Percentiles rank a stretch among this genome's conserved stretches.
These are phyloP conservation scores for Ogataea chonburiensis DNA, from an alignment of 805 yeast species.

Conservation along the genomic window DNA sequence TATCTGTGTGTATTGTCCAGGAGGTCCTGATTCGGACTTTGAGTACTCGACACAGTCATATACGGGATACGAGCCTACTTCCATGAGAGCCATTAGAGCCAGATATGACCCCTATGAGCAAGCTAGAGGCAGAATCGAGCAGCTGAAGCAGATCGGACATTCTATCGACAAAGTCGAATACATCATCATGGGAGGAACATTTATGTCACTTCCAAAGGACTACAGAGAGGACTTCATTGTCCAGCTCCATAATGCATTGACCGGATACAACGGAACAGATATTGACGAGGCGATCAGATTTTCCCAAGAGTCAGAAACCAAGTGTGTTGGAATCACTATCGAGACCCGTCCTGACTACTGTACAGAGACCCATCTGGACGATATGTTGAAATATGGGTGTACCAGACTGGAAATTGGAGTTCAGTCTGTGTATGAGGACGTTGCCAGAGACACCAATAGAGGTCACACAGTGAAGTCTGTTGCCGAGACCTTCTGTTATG, in stretches of 20 bases:
- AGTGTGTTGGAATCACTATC: constrained; percentile 97
- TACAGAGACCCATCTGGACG: constrained; percentile 91
- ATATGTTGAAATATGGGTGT: constrained; percentile 95
- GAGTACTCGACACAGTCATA: constrained; percentile 98
- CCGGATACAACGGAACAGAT: constrained; percentile 85
- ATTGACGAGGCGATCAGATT: constrained; percentile 87
- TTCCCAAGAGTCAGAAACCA: constrained; percentile 92
- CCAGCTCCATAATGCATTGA: constrained; percentile 89
- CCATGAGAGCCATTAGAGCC: constrained; percentile 99
- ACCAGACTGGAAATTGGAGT: constrained; percentile 97
- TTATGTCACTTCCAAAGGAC: constrained; percentile 88
- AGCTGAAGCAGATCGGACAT: constrained; percentile 91
- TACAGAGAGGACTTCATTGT: constrained; percentile 89
- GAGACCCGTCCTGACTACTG: constrained; percentile 99
- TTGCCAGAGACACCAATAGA: constrained; percentile 95
- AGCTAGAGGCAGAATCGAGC: constrained; percentile 96
- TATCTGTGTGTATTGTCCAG: constrained; percentile 98
- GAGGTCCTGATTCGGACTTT: constrained; percentile 98
- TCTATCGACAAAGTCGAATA: constrained; percentile 97
- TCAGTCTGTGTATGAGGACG: constrained; percentile 96
- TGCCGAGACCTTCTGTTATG: constrained; percentile 89
- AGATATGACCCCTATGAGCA: constrained; percentile 98
- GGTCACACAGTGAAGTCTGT: constrained; percentile 97
- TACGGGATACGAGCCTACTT: constrained; percentile 98
- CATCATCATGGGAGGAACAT: constrained; percentile 98